Percentiles rank a stretch among this genome's conserved stretches.
Conservation (phyloP, 306 rosid species). For the Malus sieversii region DNA sequence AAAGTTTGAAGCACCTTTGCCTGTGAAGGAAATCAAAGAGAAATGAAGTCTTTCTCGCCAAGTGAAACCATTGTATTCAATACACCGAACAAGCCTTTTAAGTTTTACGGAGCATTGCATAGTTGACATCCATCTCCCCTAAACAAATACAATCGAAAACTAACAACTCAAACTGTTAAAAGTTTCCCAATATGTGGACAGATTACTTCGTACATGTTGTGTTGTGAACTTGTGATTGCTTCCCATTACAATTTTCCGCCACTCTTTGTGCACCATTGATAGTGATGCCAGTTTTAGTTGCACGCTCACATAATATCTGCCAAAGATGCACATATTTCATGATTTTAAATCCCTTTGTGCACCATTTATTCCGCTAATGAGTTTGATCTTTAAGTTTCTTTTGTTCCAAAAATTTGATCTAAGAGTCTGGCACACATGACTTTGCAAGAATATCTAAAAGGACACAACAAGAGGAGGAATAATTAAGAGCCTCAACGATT, state of each 20-base stretch:
- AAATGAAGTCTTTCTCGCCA: background rate
- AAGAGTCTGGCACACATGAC: background rate
- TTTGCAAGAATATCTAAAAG: conserved; percentile 26
- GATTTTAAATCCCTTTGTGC: background rate
- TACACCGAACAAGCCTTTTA: background rate
- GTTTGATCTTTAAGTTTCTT: background rate
- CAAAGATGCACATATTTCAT: background rate
- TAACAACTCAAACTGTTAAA: background rate
- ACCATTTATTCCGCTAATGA: no score
- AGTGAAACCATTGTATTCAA: background rate
- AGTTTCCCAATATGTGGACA: background rate
- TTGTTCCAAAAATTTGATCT: background rate
- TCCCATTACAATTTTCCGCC: background rate
- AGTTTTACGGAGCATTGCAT: background rate
- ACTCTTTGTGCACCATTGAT: background rate
- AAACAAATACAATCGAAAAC: background rate
- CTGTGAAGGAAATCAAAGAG: background rate
- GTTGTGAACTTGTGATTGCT: background rate
- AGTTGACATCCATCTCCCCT: background rate
- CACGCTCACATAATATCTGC: background rate
- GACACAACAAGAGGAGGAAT: conserved; percentile 31
- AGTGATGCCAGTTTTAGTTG: background rate
- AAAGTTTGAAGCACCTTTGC: background rate
- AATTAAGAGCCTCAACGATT: conserved; percentile 34
- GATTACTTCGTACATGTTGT: background rate